Base-by-base conservation (phyloP, 2,329 filamentous ascomycete species). In the Xylariales sp. region DNA sequence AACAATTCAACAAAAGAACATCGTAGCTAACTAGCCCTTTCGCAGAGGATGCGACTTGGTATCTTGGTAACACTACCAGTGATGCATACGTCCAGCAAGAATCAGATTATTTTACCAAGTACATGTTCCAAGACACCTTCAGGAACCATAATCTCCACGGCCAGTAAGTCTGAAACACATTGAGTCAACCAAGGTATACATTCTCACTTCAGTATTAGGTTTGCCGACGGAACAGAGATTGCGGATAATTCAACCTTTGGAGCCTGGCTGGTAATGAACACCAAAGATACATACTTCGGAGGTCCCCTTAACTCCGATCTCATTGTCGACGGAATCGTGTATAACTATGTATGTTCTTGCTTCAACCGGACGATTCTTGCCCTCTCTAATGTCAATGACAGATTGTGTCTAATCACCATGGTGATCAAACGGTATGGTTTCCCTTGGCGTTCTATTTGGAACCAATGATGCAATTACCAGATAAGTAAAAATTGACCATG, bases 81-180 rank as follows among this genome's bases (percentile, higher is more conserved):
- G 73, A 78, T 49, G 61, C 71, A 0, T 83, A 82, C 48, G 72
- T 77, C 0, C 54, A 68, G 25, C 60, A 76, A 31, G 68, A 74
- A 40, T 65, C 73, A 2, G 72, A 81, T 31, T 83, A 81, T 54
- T 83, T 81, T 49, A 83, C 78, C 16, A 83, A 83, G 52, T 83
- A 83, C 48, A 81, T 73, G 0, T 81, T 83, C 41, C 65, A 68
- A 5, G 74, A 76, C 40, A 65, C 65, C 2, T 81, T 76, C 74
- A 63, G 76, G 33, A 66, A 78, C 31, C 74, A 80, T 40, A 65
- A 67, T 25, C 76, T 72, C 3, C 76, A 81, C 47, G 78, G 77
- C 3, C 54, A 70, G 50, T 63, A 55, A 33, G 55, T 52, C 15
- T 31, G n/a, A 38, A 31, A 23, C 24, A 23, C 29, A 36, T 37